Evolutionary conservation across 2,329 filamentous ascomycete genomes (phyloP).

Genomic region (Monilinia polystroma): DNA sequence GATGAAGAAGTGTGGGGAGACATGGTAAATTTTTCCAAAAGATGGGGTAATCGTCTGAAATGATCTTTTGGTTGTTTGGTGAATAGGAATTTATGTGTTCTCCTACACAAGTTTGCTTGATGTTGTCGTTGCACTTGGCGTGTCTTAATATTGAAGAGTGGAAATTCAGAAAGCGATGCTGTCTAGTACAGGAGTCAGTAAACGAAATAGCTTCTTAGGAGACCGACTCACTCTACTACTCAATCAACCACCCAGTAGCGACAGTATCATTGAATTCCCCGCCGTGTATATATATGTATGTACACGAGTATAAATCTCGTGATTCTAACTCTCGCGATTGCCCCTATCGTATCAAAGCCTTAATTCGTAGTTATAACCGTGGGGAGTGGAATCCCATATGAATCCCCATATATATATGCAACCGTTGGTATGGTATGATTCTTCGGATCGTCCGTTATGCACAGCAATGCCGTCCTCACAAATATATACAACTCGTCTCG

Average conservation of each 20-base stretch:
- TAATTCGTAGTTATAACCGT: not conserved
- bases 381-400: not conserved
- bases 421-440: not conserved
- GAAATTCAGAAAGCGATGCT: not conserved
- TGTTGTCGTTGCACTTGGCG: not conserved
- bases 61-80: not conserved
- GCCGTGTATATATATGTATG: not conserved
- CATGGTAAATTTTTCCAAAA: conserved; percentile 12
- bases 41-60: not conserved
- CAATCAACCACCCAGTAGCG: not conserved
- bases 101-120: conserved; percentile 1
- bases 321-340: not conserved
- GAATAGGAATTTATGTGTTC: not conserved
- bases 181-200: conserved; percentile 4
- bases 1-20: conserved; percentile 13
- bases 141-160: not conserved
- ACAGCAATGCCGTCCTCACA: not conserved
- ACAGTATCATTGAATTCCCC: not conserved
- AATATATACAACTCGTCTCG: not conserved
- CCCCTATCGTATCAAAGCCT: not conserved
- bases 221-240: conserved; percentile 1
- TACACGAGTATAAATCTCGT: not conserved
- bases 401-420: not conserved
- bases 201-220: not conserved
- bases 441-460: not conserved